Base-by-base conservation (phyloP, 176 grass and related monocot genomes). In the Carex kokanica region DNA sequence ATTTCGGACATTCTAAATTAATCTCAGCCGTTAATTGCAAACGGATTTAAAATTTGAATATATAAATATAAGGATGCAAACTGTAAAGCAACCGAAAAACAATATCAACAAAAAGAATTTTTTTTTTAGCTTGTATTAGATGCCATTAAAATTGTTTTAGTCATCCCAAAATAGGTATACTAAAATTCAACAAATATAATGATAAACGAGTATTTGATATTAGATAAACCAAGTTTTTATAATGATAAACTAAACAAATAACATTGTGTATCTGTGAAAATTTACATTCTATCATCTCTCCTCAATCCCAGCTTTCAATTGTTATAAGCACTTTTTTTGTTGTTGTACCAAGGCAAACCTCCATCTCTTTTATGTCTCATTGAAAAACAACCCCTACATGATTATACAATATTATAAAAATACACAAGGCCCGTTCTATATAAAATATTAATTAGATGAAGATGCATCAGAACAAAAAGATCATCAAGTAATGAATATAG, bases 401-500 rank as follows among this genome's bases (percentile, higher is more conserved):
- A 58, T 58, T 58, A 18, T 71, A 71, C 68, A 47, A 2, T 9
- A 71, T 47, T 71, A 70, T 47, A 47, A 10, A 71, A 71, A 38
- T 38, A 71, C 18, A 45, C 40, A 71, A 15, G 17, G 1, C 8
- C 68, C 3, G 9, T 40, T 52, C 45, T 38, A 38, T 40, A 38
- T 66, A 68, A 68, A 68, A 0, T 40, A 68, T 68, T n/a, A n/a
- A n/a, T n/a, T 18, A 74, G 21, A 74, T 25, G 64, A 67, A 34
- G 31, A 74, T 23, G 20, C 23, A 17, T 75, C 47, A 23, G 47
- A 54, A 75, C 72, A 75, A 75, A 54, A 52, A 75, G 47, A 75
- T 52, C 21, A 75, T 24, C 24, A 31, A 27, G 17, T 49, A 75
- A 53, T 53, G 23, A 47, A 16, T 54, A 75, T 54, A 31, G 6